These are phyloP conservation scores for Boletus huronensis DNA, from an alignment of 768 basidiomycete species.

Conservation along the genomic window DNA sequence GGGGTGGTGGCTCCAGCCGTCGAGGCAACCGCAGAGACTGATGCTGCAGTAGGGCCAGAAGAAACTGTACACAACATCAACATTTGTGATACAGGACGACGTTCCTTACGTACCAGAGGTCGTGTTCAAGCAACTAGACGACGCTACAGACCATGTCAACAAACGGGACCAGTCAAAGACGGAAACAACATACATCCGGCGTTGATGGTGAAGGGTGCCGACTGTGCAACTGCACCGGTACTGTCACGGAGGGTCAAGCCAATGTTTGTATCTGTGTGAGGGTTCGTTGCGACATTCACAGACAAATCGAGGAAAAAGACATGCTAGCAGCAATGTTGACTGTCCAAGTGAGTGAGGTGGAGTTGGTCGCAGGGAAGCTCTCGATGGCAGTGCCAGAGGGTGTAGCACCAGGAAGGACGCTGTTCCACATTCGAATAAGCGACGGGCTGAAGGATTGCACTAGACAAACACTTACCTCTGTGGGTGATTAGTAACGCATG, in stretches of 20 bases:
- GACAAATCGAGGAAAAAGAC: neutral
- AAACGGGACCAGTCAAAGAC: neutral
- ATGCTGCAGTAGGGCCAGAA: conserved; percentile 19
- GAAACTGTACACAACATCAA: conserved; percentile 20
- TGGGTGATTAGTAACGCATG: neutral
- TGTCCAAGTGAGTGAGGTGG: conserved; percentile 50
- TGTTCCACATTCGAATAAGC: conserved; percentile 21
- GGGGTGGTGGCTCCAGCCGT: neutral
- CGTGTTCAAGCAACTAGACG: conserved; percentile 27
- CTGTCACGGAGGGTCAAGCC: conserved; percentile 61
- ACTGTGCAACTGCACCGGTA: conserved; percentile 47
- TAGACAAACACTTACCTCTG: conserved; percentile 37
- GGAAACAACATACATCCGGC: conserved; percentile 44
- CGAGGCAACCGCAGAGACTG: conserved; percentile 1
- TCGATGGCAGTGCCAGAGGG: conserved; percentile 44
- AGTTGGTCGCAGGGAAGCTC: conserved; percentile 40
- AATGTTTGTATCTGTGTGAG: conserved; percentile 43
- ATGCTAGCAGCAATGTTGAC: conserved; percentile 48
- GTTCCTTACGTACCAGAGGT: conserved; percentile 23
- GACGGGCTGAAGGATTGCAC: neutral
- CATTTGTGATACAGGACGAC: conserved; percentile 7
- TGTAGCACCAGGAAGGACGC: conserved; percentile 51
- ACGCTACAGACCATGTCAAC: conserved; percentile 28
- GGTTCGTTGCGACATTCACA: neutral
- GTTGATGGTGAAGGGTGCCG: conserved; percentile 50